A percentile compares a stretch with the other conserved stretches of the same genome.
Conservation (phyloP, 108 stramenopile species). For the Asterionellopsis glacialis region DNA sequence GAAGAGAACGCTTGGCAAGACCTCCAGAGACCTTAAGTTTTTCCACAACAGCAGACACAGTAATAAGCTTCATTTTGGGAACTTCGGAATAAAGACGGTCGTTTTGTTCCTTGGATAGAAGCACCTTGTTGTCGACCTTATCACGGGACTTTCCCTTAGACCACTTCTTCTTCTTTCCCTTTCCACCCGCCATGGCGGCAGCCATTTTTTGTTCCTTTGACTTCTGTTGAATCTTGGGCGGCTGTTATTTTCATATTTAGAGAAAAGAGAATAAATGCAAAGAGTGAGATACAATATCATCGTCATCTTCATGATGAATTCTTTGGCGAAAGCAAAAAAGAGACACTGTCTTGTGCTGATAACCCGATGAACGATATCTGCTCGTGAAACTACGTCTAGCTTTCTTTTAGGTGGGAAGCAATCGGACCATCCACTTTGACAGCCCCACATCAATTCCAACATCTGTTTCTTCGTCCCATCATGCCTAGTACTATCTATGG, state of each 20-base stretch:
- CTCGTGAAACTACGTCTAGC: neutral
- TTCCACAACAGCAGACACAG: slow-evolving; percentile 95
- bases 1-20: slow-evolving; percentile 92
- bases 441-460: neutral
- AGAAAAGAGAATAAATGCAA: slow-evolving; percentile 2
- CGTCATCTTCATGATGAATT: neutral
- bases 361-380: neutral
- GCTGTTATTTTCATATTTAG: slow-evolving; percentile 32
- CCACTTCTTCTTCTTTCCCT: slow-evolving; percentile 99
- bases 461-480: neutral
- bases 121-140: slow-evolving; percentile 99
- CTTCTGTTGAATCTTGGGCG: slow-evolving; percentile 98
- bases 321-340: neutral
- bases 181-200: slow-evolving; percentile 99
- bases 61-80: slow-evolving; percentile 99
- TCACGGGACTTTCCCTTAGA: slow-evolving; percentile 99
- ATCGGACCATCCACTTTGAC: no score
- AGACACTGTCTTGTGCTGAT: neutral
- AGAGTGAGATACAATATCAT: neutral
- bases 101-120: slow-evolving; percentile 97
- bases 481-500: neutral
- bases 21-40: slow-evolving; percentile 98
- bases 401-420: neutral
- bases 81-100: slow-evolving; percentile 93
- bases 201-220: slow-evolving; percentile 99